Evolutionary conservation across 805 yeast species (phyloP), one percentile per base, ranked within the genome.

Genomic region (Schwanniomyces vanrijiae): DNA sequence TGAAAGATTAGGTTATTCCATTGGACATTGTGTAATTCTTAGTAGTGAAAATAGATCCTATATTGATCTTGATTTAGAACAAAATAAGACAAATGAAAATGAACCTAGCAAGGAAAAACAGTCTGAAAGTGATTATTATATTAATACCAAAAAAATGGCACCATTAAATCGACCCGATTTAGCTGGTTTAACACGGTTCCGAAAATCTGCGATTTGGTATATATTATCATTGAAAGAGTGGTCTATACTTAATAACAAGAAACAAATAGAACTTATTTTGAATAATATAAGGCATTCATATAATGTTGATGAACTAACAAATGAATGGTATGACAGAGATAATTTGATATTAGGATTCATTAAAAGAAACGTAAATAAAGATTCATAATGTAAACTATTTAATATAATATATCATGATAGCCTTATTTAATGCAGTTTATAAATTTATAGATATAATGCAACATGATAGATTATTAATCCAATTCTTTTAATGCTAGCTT

Each of bases 131-230:
- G 39, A 20, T 11, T 11, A 11, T 1, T 68, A 71, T 55, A 54
- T 60, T 46, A 73, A 73, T 58, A 59, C 61, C 1, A 41, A 56
- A 38, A 71, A 76, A 44, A 54, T 80, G 14, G 22, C 46, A 4
- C 68, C 69, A 3, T 55, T 59, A 4, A 65, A 71, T 28, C 59
- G 74, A 43, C 66, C 71, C 4, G 68, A 73, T 0, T 60, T 77
- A 31, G 84, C 54, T 20, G 76, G 92, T 0, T 62, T 81, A 18
- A 80, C 86, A 2, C 71, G 96, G 48, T 66, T 66, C 43, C 76
- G 97, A 45, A 90, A 90, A 60, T 81, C 90, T 1, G 81, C 88
- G 0, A 73, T 91, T 24, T 90, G 96, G 89, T 76, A 78, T 53
- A 61, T 90, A 22, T 61, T 90, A 22, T 84, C 96, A 0, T 85